These are phyloP conservation scores for Chlorella vulgaris DNA, from an alignment of 139 green algal species.

Conservation along the genomic window DNA sequence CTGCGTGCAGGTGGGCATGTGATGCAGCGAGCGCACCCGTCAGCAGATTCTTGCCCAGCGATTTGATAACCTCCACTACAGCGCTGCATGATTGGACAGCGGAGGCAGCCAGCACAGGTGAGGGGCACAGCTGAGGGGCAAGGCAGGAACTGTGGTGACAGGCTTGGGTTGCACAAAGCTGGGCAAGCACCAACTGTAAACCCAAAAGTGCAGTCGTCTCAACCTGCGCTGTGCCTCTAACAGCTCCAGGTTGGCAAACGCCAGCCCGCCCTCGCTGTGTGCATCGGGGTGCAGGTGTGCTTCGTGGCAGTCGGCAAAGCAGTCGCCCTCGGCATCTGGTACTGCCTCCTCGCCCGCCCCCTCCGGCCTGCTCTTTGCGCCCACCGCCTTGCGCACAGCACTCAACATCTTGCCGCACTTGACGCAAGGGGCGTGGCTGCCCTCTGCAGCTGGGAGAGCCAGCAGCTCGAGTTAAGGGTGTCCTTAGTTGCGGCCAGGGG, in stretches of 20 bases:
- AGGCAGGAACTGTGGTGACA: too few relatives aligned
- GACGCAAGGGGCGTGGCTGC: neutral
- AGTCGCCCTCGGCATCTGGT: neutral
- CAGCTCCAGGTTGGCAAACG: slow-evolving; percentile 66
- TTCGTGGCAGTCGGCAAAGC: slow-evolving; percentile 21
- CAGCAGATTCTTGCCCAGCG: slow-evolving; percentile 73
- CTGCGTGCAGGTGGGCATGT: too few relatives aligned
- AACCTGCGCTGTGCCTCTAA: slow-evolving; percentile 67
- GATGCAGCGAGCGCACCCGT: slow-evolving; percentile 14
- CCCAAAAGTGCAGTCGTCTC: too few relatives aligned
- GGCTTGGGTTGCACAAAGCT: too few relatives aligned
- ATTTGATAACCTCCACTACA: slow-evolving; percentile 72
- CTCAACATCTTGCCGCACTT: neutral
- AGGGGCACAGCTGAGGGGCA: too few relatives aligned
- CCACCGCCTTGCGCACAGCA: neutral
- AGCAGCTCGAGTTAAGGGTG: too few relatives aligned
- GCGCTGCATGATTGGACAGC: slow-evolving; percentile 49
- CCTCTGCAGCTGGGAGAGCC: too few relatives aligned
- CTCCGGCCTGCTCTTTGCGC: neutral
- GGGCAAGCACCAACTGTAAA: too few relatives aligned
- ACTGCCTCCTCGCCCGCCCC: neutral
- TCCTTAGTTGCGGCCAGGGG: too few relatives aligned
- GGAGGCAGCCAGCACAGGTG: neutral
- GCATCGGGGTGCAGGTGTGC: slow-evolving; percentile 66
- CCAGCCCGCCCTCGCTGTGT: slow-evolving; percentile 67